phyloP scores from a whole-genome alignment of 805 yeast genomes.

The Candida saitoana region DNA sequence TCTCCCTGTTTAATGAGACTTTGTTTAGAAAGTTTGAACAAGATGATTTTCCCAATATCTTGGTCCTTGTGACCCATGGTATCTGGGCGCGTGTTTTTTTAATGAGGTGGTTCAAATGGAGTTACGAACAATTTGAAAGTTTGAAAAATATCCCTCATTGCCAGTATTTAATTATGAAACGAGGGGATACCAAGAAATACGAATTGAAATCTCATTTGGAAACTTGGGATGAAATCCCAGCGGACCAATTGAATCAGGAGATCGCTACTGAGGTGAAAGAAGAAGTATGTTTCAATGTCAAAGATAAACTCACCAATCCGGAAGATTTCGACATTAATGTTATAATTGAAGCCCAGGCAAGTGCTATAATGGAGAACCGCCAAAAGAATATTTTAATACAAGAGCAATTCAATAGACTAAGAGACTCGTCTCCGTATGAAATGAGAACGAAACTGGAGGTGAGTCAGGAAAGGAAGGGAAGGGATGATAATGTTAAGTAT shows the following conservation, averaged over 20 bases:
- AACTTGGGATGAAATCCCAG: slow-evolving; percentile 66
- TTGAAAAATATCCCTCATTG: slow-evolving; percentile 84
- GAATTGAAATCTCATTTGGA: slow-evolving; percentile 55
- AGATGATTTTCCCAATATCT: slow-evolving; percentile 70
- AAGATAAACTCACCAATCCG: slow-evolving; percentile 26
- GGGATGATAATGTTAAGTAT: background rate
- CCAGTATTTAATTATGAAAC: slow-evolving; percentile 74
- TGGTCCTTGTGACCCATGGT: slow-evolving; percentile 88
- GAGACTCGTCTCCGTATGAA: slow-evolving; percentile 4
- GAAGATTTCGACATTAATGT: slow-evolving; percentile 37
- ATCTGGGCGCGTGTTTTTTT: slow-evolving; percentile 90
- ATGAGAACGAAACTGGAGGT: background rate
- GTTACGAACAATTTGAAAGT: slow-evolving; percentile 82
- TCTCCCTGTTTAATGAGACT: slow-evolving; percentile 86
- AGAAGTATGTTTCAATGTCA: slow-evolving; percentile 36
- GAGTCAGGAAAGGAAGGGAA: background rate
- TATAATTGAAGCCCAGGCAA: slow-evolving; percentile 35
- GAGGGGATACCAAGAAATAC: slow-evolving; percentile 47
- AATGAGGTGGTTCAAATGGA: slow-evolving; percentile 95
- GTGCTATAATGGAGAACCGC: slow-evolving; percentile 34
- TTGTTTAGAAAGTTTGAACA: slow-evolving; percentile 72
- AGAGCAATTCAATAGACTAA: slow-evolving; percentile 30
- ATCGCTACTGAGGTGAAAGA: slow-evolving; percentile 32
- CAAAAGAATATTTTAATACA: slow-evolving; percentile 41
- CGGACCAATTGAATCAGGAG: slow-evolving; percentile 34